These are phyloP conservation scores for Ophiocordyceps camponoti-saundersi DNA, from an alignment of 2,329 filamentous ascomycete genomes.

Conservation along the genomic window DNA sequence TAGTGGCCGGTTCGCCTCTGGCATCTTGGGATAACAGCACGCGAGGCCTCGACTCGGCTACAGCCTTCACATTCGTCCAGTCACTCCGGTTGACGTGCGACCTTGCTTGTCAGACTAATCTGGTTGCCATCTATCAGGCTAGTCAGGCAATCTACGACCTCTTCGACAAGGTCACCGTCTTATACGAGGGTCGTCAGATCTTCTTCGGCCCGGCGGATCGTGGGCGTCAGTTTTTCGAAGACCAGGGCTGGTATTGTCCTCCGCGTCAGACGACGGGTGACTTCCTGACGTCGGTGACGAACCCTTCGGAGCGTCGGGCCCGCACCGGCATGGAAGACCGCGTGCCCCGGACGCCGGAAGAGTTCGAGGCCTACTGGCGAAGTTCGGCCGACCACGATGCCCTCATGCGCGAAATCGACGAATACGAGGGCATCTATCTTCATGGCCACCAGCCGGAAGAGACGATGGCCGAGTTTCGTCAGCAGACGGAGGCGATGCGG, in stretches of 20 bases:
- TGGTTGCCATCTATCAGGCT: slow-evolving; percentile 58
- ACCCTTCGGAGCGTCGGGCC: slow-evolving; percentile 39
- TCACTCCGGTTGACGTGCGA: slow-evolving; percentile 48
- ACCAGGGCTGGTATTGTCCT: slow-evolving; percentile 52
- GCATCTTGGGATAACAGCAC: slow-evolving; percentile 53
- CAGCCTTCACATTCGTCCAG: slow-evolving; percentile 56
- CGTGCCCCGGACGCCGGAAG: slow-evolving; percentile 51
- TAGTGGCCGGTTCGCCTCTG: slow-evolving; percentile 42
- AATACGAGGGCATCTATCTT: slow-evolving; percentile 27
- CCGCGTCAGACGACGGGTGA: slow-evolving; percentile 50
- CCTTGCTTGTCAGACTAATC: slow-evolving; percentile 41
- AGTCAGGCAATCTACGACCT: slow-evolving; percentile 51
- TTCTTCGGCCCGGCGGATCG: slow-evolving; percentile 48
- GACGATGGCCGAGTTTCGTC: slow-evolving; percentile 21
- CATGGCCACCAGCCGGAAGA: slow-evolving; percentile 16
- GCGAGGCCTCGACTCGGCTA: slow-evolving; percentile 55
- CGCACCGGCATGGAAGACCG: slow-evolving; percentile 39
- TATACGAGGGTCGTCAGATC: slow-evolving; percentile 65
- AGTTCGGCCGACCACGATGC: slow-evolving; percentile 24
- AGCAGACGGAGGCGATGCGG: slow-evolving; percentile 32
- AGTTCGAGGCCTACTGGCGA: slow-evolving; percentile 39
- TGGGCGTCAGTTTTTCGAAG: slow-evolving; percentile 49
- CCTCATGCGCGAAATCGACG: slow-evolving; percentile 29
- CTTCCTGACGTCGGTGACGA: slow-evolving; percentile 54
- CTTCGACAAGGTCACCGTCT: slow-evolving; percentile 59